Evolutionary conservation across 1,284 basidiomycete genomes (phyloP).

Genomic region (Phellopilus nigrolimitatus): DNA sequence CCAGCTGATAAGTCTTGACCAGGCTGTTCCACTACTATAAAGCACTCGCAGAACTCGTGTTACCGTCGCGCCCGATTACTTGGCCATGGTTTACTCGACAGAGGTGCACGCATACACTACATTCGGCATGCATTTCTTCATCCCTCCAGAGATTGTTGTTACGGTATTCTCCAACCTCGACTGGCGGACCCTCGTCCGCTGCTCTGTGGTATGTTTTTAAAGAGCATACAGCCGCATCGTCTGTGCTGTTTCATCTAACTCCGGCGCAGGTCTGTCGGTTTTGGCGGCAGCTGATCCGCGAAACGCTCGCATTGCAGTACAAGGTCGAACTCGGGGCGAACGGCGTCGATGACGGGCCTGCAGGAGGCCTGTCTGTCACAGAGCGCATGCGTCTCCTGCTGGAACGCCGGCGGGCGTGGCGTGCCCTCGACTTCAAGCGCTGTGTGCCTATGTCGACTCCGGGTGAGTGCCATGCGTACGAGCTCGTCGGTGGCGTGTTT

Average conservation of each 20-base stretch:
- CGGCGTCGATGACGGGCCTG: conserved; percentile 36
- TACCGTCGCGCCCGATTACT: no score
- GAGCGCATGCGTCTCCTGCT: conserved; percentile 39
- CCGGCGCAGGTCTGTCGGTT: conserved; percentile 40
- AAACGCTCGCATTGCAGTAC: conserved; percentile 42
- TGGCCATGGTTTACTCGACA: not conserved
- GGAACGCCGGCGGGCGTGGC: conserved; percentile 39
- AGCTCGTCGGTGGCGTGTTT: conserved; percentile 53
- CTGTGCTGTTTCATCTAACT: not conserved
- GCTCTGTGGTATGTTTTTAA: conserved; percentile 24
- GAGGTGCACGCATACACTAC: not conserved
- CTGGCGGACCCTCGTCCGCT: conserved; percentile 23
- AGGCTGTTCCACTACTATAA: no score
- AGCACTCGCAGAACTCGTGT: no score
- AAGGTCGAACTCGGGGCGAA: conserved; percentile 44
- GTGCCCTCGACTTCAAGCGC: conserved; percentile 33
- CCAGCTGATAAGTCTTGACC: not conserved
- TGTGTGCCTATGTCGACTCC: conserved; percentile 31
- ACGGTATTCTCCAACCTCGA: conserved; percentile 26
- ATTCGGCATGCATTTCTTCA: conserved; percentile 15
- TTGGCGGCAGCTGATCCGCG: conserved; percentile 32
- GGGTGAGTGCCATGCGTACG: conserved; percentile 47
- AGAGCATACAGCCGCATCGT: not conserved
- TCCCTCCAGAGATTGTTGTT: conserved; percentile 28
- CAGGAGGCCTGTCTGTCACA: conserved; percentile 15